Base-by-base conservation (phyloP, 306 rosid genomes). In the Sicyos baderoa region DNA sequence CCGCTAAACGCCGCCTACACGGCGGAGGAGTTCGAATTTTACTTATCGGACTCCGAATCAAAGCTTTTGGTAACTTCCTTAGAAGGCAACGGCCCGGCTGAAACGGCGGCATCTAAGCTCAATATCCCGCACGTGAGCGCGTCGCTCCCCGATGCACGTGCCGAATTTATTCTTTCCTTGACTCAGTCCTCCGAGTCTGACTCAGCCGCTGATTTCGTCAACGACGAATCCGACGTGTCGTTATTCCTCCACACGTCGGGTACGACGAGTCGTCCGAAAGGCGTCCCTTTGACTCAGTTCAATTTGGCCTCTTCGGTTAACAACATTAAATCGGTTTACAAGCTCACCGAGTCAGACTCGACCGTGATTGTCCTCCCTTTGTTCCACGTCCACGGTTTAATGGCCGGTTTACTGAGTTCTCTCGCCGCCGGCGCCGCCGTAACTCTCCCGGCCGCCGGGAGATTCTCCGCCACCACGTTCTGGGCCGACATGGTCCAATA, bases 171-270 rank as follows among this genome's bases (percentile, higher is more conserved):
- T 37, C 45, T 87, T 22, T 76, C 81, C 0, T 55, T 76, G 37
- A 56, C 71, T 71, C 71, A 42, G 9, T 18, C 57, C 7, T 74
- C 80, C 4, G 48, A 7, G 0, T 54, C 25, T 0, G 17, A 66
- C 61, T 56, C 82, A 21, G 10, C 61, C 0, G 2, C 68, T 25
- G 48, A 42, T 32, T 54, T 81, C 66, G 13, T 18, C 14, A 87
- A 87, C 49, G 76, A 79, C 1, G 82, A 84, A 2, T 50, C 74
- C 54, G 90, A 85, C 79, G 84, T 79, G 64, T 81, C 88, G 7
- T 80, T 87, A 6, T 87, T 87, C 48, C 94, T 87, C 11, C 94
- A 87, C 84, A 87, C 94, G 13, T 87, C 94, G 13, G 90, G 94
- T 9, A 87, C 94, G 63, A 87, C 94, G 8, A 87, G 86, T 78